Conservation (phyloP, 73 alveolate genomes). For the Symbiodinium natans region DNA sequence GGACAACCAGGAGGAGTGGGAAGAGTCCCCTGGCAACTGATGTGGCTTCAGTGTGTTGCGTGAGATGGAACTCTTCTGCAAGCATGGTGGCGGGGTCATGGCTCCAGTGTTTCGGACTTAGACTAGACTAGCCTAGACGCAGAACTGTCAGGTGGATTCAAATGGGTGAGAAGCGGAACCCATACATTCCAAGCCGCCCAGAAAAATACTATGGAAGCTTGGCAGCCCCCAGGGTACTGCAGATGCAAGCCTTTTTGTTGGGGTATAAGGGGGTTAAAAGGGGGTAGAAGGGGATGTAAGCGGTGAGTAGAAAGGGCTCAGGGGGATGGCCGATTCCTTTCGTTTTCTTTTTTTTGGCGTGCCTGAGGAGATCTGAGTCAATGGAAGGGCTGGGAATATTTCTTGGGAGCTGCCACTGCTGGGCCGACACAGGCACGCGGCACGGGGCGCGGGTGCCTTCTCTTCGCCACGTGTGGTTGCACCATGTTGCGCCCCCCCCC, state of each 20-base stretch:
- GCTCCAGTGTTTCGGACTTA: background rate
- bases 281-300: too few relatives aligned
- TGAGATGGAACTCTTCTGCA: too few relatives aligned
- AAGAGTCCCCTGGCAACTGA: conserved; percentile 36
- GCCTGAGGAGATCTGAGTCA: conserved; percentile 70
- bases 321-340: too few relatives aligned
- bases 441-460: too few relatives aligned
- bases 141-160: conserved; percentile 50
- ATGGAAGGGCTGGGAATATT: conserved; percentile 89
- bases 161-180: conserved; percentile 85
- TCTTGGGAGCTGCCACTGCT: conserved; percentile 5
- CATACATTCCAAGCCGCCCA: conserved; percentile 93
- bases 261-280: too few relatives aligned
- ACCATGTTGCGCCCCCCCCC: too few relatives aligned
- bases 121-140: background rate
- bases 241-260: background rate
- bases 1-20: conserved; percentile 91
- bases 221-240: background rate
- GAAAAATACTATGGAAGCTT: conserved; percentile 61
- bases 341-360: too few relatives aligned
- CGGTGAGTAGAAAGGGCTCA: too few relatives aligned
- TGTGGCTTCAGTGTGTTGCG: background rate
- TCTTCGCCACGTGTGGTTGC: too few relatives aligned
- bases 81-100: too few relatives aligned
- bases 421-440: background rate